phyloP scores from a whole-genome alignment of 2,329 filamentous ascomycete species.

The Fusarium redolens region DNA sequence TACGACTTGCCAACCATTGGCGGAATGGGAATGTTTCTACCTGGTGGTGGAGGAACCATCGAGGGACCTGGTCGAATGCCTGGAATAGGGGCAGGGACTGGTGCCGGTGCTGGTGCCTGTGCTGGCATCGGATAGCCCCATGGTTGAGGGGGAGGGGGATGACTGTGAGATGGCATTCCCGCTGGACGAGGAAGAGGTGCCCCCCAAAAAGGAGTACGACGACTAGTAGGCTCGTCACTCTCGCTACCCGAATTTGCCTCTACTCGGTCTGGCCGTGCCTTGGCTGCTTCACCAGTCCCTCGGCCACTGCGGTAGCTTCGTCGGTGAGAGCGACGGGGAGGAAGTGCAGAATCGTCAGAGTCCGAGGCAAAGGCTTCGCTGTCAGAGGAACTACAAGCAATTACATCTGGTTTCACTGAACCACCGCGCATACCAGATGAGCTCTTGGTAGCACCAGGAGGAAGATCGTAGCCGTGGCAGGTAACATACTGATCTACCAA shows the following conservation, averaged over 20 bases:
- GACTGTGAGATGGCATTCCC: slow-evolving; percentile 5
- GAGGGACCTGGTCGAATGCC: not conserved
- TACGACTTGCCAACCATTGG: slow-evolving; percentile 16
- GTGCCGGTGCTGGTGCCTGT: not conserved
- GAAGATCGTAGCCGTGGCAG: slow-evolving; percentile 49
- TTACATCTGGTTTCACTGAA: slow-evolving; percentile 30
- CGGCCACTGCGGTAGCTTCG: slow-evolving; percentile 27
- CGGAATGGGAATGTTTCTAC: slow-evolving; percentile 16
- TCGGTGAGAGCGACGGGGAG: slow-evolving; percentile 13
- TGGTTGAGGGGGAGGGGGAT: slow-evolving; percentile 7
- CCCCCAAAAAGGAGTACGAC: slow-evolving; percentile 18
- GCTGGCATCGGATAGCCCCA: slow-evolving; percentile 15
- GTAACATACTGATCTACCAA: slow-evolving; percentile 48
- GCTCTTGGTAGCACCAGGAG: slow-evolving; percentile 21
- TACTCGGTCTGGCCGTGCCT: slow-evolving; percentile 8
- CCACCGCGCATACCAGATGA: slow-evolving; percentile 20
- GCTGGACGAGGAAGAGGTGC: slow-evolving; percentile 11
- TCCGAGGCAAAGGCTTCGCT: slow-evolving; percentile 37
- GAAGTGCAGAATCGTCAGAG: slow-evolving; percentile 36
- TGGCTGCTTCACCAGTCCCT: slow-evolving; percentile 22
- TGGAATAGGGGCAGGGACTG: slow-evolving; percentile 3
- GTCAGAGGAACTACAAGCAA: slow-evolving; percentile 38
- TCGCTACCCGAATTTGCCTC: slow-evolving; percentile 19
- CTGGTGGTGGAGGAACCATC: slow-evolving; percentile 1
- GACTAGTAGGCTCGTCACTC: slow-evolving; percentile 6